phyloP scores from a whole-genome alignment of 2,329 filamentous ascomycete species.

The Arachnomyces sp. region DNA sequence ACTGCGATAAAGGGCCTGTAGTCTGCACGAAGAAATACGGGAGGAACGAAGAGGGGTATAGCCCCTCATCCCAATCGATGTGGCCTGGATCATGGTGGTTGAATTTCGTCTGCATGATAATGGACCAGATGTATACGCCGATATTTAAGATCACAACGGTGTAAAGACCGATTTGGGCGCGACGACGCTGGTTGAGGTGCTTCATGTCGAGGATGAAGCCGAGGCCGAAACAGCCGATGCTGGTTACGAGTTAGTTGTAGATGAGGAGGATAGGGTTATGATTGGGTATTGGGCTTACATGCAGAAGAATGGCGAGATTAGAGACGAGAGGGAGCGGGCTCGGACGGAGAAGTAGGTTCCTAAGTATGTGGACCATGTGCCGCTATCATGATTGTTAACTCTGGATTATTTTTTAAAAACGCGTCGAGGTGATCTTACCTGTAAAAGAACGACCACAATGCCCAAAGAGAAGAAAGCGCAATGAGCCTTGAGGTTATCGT shows the following conservation, averaged over 20 bases:
- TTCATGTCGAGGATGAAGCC: conserved; percentile 40
- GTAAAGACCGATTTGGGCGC: conserved; percentile 40
- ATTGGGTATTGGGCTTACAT: conserved; percentile 24
- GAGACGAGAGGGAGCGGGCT: conserved; percentile 37
- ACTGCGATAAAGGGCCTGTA: conserved; percentile 37
- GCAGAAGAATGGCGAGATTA: conserved; percentile 43
- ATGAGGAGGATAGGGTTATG: neutral
- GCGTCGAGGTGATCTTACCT: conserved; percentile 13
- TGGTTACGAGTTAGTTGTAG: conserved; percentile 8
- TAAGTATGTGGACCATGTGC: conserved; percentile 40
- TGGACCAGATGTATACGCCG: conserved; percentile 45
- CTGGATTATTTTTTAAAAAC: neutral
- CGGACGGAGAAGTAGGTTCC: conserved; percentile 39
- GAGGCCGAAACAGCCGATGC: conserved; percentile 41
- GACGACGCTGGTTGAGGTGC: conserved; percentile 33
- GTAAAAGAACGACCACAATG: conserved; percentile 42
- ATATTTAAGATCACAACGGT: conserved; percentile 39
- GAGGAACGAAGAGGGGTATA: conserved; percentile 37
- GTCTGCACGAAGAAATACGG: conserved; percentile 43
- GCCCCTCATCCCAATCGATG: conserved; percentile 40
- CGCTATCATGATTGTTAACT: conserved; percentile 19
- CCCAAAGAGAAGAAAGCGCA: conserved; percentile 33
- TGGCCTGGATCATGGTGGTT: conserved; percentile 31
- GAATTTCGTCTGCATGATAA: conserved; percentile 40
- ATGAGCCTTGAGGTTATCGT: conserved; percentile 35